A percentile compares a stretch with the other conserved stretches of the same genome.
phyloP scores from a whole-genome alignment of 2,329 filamentous ascomycete genomes.

The Aspergillus uvarum region DNA sequence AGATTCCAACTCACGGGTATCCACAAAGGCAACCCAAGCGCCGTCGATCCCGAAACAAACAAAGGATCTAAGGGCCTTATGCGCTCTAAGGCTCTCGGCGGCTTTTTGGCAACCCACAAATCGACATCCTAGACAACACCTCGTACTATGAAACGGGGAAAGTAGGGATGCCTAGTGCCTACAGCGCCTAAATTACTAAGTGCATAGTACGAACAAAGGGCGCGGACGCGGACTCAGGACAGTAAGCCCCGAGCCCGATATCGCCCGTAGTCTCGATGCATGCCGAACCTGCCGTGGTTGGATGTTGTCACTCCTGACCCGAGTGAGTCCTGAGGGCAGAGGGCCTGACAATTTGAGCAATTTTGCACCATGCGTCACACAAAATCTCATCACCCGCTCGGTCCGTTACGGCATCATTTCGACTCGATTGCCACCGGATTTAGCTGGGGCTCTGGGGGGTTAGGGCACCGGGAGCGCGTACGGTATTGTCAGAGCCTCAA shows the following conservation, averaged over 20 bases:
- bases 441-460: background rate
- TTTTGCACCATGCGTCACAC: conserved; percentile 4
- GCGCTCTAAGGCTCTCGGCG: background rate
- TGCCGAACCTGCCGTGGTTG: conserved; percentile 6
- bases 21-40: background rate
- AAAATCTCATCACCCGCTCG: conserved; percentile 2
- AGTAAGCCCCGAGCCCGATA: background rate
- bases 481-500: background rate
- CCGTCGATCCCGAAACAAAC: background rate
- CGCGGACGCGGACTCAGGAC: background rate
- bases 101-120: background rate
- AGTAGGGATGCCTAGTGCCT: background rate
- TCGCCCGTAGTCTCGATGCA: conserved; percentile 1
- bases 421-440: conserved; percentile 1
- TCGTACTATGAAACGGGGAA: background rate
- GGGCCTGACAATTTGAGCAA: background rate
- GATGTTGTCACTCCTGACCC: conserved; percentile 3
- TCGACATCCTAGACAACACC: background rate
- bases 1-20: background rate
- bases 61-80: background rate
- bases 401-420: conserved; percentile 3
- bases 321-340: background rate
- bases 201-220: background rate
- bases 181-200: too few species aligned
- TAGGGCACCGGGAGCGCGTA: background rate